Evolutionary conservation across 2,329 filamentous ascomycete species (phyloP), one percentile per base, ranked within the genome.

Genomic region (Calonectria leucothoes): DNA sequence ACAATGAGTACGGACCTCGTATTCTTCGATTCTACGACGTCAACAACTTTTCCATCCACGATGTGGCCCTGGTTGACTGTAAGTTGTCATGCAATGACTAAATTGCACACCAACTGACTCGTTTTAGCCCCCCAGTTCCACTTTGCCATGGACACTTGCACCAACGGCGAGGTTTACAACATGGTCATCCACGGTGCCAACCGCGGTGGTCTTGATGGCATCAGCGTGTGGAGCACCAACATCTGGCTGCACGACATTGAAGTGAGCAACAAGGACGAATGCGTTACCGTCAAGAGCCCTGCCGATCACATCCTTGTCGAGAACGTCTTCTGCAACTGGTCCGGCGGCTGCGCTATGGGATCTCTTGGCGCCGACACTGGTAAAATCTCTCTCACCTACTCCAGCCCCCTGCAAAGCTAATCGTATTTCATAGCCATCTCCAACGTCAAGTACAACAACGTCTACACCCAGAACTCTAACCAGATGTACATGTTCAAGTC

Each of bases 401-500:
- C 12, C 14, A 31, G 8, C 6, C 6, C 4, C 12, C 14, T 6
- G 1, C 17, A 55, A 31, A 33, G 48, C 66, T 48, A 11, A 57
- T 17, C 39, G 20, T 8, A 23, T n/a, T 7, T 27, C 6, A 6
- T 6, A 27, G 76, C 68, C 23, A 78, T 78, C 6, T 69, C 72
- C 37, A 71, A 78, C 20, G 69, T 78, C 23, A 68, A 74, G n/a
- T 78, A 78, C 65, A 75, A 33, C 11, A 78, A 78, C n/a, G 70
- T 78, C 20, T 78, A 78, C 42, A 76, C 76, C 0, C 76, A 78
- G 4, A 72, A 72, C 8, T 75, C 74, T 7, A 78, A 78, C 66
- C 76, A 78, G 42, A 78, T 78, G 76, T 78, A 73, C 67, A 78
- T 78, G 76, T 78, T 78, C 74, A 78, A 78, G 42, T 78, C 76